Base-by-base conservation (phyloP, 805 yeast genomes). In the Komagataella mondaviorum region DNA sequence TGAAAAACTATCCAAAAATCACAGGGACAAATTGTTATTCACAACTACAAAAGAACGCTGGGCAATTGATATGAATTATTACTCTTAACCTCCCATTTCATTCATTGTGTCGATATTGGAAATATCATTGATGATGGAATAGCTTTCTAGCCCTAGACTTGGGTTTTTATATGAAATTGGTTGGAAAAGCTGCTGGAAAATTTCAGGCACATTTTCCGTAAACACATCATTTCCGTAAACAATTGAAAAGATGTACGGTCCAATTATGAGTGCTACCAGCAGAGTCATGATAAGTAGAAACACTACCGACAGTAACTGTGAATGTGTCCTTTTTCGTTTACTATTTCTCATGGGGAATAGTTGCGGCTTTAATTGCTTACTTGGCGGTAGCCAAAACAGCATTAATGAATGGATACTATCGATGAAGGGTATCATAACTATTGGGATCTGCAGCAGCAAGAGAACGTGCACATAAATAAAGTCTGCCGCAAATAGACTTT, bases 391-490 rank as follows among this genome's bases (percentile, higher is more conserved):
- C 81, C 81, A 77, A 62, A 75, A 70, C 39, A 77, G 58, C 72
- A 76, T 68, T 39, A 70, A 58, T 1, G 78, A 66, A 57, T 77
- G 81, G 70, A 72, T 66, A 51, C 63, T 70, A 55, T 77, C 81
- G 46, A 71, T 59, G 51, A 65, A 72, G 10, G 81, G 81, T 14
- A 76, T 54, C 39, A 74, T 60, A 36, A 75, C 57, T 1, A 70
- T 16, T 1, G 78, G 78, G 6, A 68, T 60, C 57, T 75, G 57
- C 4, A 62, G 52, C 18, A 73, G 60, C 36, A 75, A 57, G 2
- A 77, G 57, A 12, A 62, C 52, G 57, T 76, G 80, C 0, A 76
- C 74, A 51, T 74, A 55, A 0, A 71, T 54, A 54, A 75, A 75
- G 56, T 77, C 81, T 14, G 69, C 69, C 3, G 73, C 71, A 57